Percentiles rank a stretch among this genome's conserved stretches.
Conservation (phyloP, 1,284 basidiomycete genomes). For the Trichosporon sp. region DNA sequence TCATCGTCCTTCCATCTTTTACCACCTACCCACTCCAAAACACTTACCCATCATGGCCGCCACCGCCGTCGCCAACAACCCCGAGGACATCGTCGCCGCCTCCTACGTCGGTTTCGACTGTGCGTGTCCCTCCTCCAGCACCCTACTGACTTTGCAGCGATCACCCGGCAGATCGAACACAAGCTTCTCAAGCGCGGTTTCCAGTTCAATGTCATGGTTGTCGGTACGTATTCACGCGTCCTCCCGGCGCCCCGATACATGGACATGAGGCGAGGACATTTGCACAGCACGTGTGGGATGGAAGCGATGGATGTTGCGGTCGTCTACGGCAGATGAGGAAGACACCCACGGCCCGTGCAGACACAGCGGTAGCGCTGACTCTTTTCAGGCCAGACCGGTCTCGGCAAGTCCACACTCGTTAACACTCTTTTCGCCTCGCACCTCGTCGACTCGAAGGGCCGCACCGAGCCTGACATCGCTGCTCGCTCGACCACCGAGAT, state of each 20-base stretch:
- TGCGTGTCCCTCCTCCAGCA: slow-evolving; percentile 36
- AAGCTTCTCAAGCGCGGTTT: slow-evolving; percentile 99
- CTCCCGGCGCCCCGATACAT: not conserved
- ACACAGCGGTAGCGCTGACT: slow-evolving; percentile 11
- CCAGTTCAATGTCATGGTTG: slow-evolving; percentile 97
- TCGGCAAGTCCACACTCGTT: slow-evolving; percentile 97
- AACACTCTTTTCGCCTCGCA: slow-evolving; percentile 99
- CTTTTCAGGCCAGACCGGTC: slow-evolving; percentile 84
- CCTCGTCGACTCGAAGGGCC: slow-evolving; percentile 95
- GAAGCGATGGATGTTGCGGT: not conserved
- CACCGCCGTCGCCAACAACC: slow-evolving; percentile 33
- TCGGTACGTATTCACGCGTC: slow-evolving; percentile 65
- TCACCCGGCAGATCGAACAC: slow-evolving; percentile 97
- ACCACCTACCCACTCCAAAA: slow-evolving; percentile 20
- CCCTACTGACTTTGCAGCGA: slow-evolving; percentile 57
- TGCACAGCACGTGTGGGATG: not conserved
- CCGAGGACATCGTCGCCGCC: slow-evolving; percentile 74
- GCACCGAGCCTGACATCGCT: slow-evolving; percentile 80
- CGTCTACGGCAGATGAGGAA: not conserved
- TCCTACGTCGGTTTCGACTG: slow-evolving; percentile 91
- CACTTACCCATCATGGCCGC: slow-evolving; percentile 38
- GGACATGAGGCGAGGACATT: not conserved
- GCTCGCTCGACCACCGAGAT: slow-evolving; percentile 96
- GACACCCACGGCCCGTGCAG: slow-evolving; percentile 12
- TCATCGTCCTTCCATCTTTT: slow-evolving; percentile 15